These are phyloP conservation scores for Secale cereale DNA, from an alignment of 176 grass and related monocot genomes.

Conservation along the genomic window DNA sequence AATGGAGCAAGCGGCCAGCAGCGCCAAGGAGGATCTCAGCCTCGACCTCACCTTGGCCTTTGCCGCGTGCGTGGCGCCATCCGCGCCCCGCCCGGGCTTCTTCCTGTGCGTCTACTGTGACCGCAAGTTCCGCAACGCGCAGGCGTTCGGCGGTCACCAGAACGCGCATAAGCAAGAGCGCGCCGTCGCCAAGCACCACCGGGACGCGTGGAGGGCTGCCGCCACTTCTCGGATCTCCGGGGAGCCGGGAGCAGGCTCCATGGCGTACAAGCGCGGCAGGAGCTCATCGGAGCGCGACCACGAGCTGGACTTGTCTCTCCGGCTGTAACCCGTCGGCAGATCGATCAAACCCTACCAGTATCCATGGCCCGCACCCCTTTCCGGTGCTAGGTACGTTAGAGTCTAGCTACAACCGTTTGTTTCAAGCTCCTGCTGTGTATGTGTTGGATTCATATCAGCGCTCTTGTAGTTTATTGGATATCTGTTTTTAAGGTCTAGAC, in stretches of 20 bases:
- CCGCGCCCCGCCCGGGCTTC: conserved; percentile 35
- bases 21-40: conserved; percentile 28
- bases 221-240: neutral
- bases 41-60: conserved; percentile 47
- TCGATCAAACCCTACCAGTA: neutral
- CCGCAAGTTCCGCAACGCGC: conserved; percentile 79
- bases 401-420: too few species aligned
- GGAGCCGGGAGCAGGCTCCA: neutral
- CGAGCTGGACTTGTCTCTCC: conserved; percentile 48
- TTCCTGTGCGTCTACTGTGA: conserved; percentile 88
- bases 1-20: too few species aligned
- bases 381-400: too few species aligned
- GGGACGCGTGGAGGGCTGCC: conserved; percentile 27
- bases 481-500: too few species aligned
- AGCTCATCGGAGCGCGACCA: neutral
- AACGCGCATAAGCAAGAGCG: conserved; percentile 93
- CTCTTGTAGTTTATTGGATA: too few species aligned
- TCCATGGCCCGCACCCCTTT: too few species aligned
- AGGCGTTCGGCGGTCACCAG: conserved; percentile 92
- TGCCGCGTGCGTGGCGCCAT: neutral
- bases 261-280: neutral
- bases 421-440: too few species aligned
- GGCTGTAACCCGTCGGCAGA: conserved; percentile 27
- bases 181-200: conserved; percentile 47
- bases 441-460: too few species aligned